A percentile compares a stretch with the other conserved stretches of the same genome.
Conservation (phyloP, 441 rosid genomes). For the Eruca vesicaria region DNA sequence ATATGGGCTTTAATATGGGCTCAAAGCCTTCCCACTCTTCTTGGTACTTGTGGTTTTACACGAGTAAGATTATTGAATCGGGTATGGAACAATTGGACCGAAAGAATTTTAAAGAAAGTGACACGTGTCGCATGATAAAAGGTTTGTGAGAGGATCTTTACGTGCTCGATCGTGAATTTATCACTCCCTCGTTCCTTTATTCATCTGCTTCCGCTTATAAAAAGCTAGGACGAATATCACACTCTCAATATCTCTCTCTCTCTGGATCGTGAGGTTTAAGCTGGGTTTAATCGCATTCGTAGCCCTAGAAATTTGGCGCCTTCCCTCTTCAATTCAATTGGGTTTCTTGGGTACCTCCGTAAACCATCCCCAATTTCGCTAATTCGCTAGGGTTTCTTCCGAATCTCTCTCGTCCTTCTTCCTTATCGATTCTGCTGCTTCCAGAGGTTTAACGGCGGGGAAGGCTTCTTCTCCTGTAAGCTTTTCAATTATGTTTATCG, state of each 20-base stretch:
- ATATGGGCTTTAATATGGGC: not conserved
- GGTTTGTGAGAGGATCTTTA: constrained; percentile 18
- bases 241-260: not conserved
- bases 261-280: constrained; percentile 34
- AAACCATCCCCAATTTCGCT: not conserved
- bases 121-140: constrained; percentile 15
- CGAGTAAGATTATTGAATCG: not conserved
- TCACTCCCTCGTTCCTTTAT: constrained; percentile 18
- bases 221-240: constrained; percentile 4
- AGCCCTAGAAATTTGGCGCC: constrained; percentile 24
- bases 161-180: constrained; percentile 32
- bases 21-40: not conserved
- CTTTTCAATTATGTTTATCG: not conserved
- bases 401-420: not conserved
- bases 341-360: constrained; percentile 5
- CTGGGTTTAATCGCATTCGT: constrained; percentile 13
- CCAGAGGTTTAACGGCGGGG: constrained; percentile 6
- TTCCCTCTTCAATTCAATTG: constrained; percentile 15
- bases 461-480: constrained; percentile 32
- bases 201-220: constrained; percentile 31
- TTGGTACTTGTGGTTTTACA: not conserved
- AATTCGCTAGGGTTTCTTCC: constrained; percentile 4
- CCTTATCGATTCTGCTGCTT: constrained; percentile 12
- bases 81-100: not conserved
- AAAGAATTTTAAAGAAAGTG: not conserved